These are phyloP conservation scores for Exophiala xenobiotica DNA, from an alignment of 2,329 filamentous ascomycete species.

Conservation along the genomic window DNA sequence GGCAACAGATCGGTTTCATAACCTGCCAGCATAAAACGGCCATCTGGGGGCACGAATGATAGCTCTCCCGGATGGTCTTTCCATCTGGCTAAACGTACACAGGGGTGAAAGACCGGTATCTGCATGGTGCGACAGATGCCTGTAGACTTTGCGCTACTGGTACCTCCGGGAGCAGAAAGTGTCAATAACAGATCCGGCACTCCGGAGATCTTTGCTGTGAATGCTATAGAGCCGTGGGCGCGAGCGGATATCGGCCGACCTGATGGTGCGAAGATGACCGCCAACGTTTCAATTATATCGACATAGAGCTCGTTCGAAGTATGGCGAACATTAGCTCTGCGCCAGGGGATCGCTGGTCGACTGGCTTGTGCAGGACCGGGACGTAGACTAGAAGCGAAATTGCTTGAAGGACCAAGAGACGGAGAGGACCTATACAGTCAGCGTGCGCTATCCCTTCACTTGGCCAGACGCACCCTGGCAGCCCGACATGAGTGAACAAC, in stretches of 20 bases:
- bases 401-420: slow-evolving; percentile 40
- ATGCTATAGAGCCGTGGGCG: slow-evolving; percentile 87
- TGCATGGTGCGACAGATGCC: slow-evolving; percentile 70
- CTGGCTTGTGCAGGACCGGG: slow-evolving; percentile 34
- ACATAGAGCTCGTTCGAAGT: slow-evolving; percentile 97
- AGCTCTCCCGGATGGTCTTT: slow-evolving; percentile 82
- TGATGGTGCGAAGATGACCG: slow-evolving; percentile 85
- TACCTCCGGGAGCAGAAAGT: slow-evolving; percentile 77
- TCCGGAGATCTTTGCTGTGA: slow-evolving; percentile 92
- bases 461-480: slow-evolving; percentile 62
- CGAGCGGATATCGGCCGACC: slow-evolving; percentile 83
- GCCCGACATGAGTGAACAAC: slow-evolving; percentile 78
- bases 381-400: slow-evolving; percentile 42
- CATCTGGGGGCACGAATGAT: slow-evolving; percentile 95
- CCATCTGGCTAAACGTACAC: slow-evolving; percentile 87
- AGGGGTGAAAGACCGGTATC: slow-evolving; percentile 92
- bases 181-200: slow-evolving; percentile 85
- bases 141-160: slow-evolving; percentile 53
- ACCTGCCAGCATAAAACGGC: slow-evolving; percentile 85
- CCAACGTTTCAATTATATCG: slow-evolving; percentile 86
- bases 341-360: slow-evolving; percentile 73
- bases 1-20: slow-evolving; percentile 93
- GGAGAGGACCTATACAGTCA: slow-evolving; percentile 40
- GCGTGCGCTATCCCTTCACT: background rate
- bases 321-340: slow-evolving; percentile 86